Base-by-base conservation (phyloP, 345 rosid species). In the Erysimum cheiranthoides region DNA sequence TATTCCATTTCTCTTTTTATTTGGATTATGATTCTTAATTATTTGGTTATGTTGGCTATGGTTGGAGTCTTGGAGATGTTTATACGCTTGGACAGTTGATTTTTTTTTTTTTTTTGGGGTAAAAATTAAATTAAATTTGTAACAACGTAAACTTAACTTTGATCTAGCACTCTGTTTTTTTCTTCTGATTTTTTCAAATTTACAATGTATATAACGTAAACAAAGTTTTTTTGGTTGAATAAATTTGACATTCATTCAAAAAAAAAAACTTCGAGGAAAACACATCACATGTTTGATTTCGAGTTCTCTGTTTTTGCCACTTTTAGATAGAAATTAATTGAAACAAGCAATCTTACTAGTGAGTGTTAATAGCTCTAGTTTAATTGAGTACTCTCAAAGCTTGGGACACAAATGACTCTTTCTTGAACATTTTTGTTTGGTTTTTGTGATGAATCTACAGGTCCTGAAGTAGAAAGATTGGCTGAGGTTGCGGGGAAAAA, bases 401-500 rank as follows among this genome's bases (percentile, higher is more conserved):
- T 50, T 51, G 53, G 61, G 4, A 17, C 53, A 30, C 50, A 36
- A 39, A 43, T 73, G 46, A 67, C 60, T 30, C 43, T 42, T 59
- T 58, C 25, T 63, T 42, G 45, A 3, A 51, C 51, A 61, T 69
- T 11, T 10, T 11, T 16, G 8, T 45, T 40, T 72, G 25, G 32
- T 38, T 16, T 36, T 17, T 49, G 46, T 38, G 10, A 68, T 61
- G 56, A 54, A 39, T 28, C 3, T 62, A 8, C 77, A 92, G 97
- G 98, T 34, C 95, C 95, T 63, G 93, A 90, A 76, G 87, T 88
- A 10, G 96, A 85, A 9, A 66, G 81, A 8, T 81, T 94, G 73
- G 98, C 97, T 9, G 83, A 88, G 9, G 68, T 86, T 78, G 98
- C 95, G 14, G 88, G 92, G 38, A 87, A 87, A 63, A 77, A 89